These are phyloP conservation scores for Boletus rufocinnamomeus DNA, from an alignment of 768 basidiomycete genomes.

Conservation along the genomic window DNA sequence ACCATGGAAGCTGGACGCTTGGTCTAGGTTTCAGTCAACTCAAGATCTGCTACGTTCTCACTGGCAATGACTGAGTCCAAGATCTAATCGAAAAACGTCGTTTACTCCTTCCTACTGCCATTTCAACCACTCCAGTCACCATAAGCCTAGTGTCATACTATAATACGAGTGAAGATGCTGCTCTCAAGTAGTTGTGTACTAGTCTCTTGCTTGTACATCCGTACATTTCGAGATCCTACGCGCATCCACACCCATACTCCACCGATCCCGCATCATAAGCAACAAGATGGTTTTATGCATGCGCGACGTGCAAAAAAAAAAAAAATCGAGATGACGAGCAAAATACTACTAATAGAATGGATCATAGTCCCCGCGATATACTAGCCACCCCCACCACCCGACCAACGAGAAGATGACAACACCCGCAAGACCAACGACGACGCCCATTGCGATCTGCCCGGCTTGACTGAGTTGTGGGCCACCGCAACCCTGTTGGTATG, in stretches of 20 bases:
- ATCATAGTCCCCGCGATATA: slow-evolving; percentile 27
- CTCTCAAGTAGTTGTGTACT: background rate
- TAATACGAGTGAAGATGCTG: background rate
- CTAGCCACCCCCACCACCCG: slow-evolving; percentile 38
- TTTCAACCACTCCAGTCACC: background rate
- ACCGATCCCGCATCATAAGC: background rate
- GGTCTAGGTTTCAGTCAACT: background rate
- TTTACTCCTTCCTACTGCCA: background rate
- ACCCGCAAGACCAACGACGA: slow-evolving; percentile 64
- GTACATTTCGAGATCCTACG: too few species aligned
- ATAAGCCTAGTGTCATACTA: background rate
- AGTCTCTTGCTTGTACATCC: background rate
- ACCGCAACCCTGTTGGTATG: slow-evolving; percentile 54
- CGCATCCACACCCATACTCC: too few species aligned
- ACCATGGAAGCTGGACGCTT: too few species aligned
- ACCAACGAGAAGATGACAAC: slow-evolving; percentile 51
- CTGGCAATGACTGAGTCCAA: background rate
- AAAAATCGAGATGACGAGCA: background rate
- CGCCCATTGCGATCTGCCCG: slow-evolving; percentile 70
- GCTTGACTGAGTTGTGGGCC: slow-evolving; percentile 55
- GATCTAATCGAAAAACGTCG: background rate
- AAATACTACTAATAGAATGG: slow-evolving; percentile 23
- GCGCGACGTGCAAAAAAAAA: background rate
- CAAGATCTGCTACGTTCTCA: too few species aligned
- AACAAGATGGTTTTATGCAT: background rate